A percentile compares a stretch with the other conserved stretches of the same genome.
These are phyloP conservation scores for Paralagenidium karlingii DNA, from an alignment of 352 stramenopile species.

Conservation along the genomic window DNA sequence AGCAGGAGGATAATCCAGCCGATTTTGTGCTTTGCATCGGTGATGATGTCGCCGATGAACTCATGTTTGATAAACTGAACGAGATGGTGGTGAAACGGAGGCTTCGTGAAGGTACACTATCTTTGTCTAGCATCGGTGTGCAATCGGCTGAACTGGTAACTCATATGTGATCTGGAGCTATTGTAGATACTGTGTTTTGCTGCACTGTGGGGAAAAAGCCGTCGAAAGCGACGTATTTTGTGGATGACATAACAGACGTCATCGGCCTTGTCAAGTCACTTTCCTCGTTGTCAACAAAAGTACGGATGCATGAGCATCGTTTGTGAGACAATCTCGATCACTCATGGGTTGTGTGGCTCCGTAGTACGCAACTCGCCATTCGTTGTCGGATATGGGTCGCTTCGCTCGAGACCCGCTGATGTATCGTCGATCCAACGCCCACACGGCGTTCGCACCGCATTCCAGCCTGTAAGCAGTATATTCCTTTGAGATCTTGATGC, in stretches of 20 bases:
- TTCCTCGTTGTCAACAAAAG: slow-evolving; percentile 64
- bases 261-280: slow-evolving; percentile 84
- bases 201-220: slow-evolving; percentile 97
- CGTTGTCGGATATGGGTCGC: slow-evolving; percentile 51
- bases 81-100: slow-evolving; percentile 23
- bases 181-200: slow-evolving; percentile 84
- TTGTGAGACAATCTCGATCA: too few relatives aligned
- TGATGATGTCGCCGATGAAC: slow-evolving; percentile 97
- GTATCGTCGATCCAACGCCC: slow-evolving; percentile 25
- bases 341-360: not conserved
- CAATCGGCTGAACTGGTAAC: not conserved
- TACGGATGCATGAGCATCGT: slow-evolving; percentile 5
- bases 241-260: slow-evolving; percentile 94
- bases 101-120: slow-evolving; percentile 23
- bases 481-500: not conserved
- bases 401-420: slow-evolving; percentile 1
- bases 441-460: slow-evolving; percentile 37
- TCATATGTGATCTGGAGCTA: slow-evolving; percentile 1
- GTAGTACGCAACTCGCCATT: slow-evolving; percentile 75
- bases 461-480: slow-evolving; percentile 25
- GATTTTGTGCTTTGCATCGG: slow-evolving; percentile 97
- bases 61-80: slow-evolving; percentile 88
- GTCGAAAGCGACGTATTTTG: slow-evolving; percentile 92
- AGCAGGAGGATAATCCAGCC: slow-evolving; percentile 41
- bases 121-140: not conserved